Percentiles rank a stretch among this genome's conserved stretches.
phyloP scores from a whole-genome alignment of 2,329 filamentous ascomycete genomes.

The Ceratocystis variospora region DNA sequence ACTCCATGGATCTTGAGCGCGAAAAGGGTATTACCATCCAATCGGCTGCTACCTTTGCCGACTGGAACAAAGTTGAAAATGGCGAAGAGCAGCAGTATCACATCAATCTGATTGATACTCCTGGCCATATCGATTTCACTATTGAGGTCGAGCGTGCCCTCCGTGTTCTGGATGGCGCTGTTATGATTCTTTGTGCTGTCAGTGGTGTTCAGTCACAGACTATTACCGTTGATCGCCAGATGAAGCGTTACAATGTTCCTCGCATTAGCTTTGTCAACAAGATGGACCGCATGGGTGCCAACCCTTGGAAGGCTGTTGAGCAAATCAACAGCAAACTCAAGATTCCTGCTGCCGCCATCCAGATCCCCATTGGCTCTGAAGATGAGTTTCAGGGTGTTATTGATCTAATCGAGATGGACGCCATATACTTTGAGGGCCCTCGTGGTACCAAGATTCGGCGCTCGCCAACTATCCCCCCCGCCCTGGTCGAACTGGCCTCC shows the following conservation, averaged over 20 bases:
- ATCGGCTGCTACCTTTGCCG: conserved; percentile 92
- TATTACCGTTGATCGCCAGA: conserved; percentile 94
- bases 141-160: conserved; percentile 95
- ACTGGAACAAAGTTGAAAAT: conserved; percentile 81
- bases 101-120: conserved; percentile 96
- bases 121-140: conserved; percentile 97
- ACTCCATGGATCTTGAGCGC: conserved; percentile 96
- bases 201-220: conserved; percentile 96
- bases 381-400: conserved; percentile 87
- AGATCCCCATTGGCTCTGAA: conserved; percentile 86
- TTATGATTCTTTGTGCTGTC: conserved; percentile 97
- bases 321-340: conserved; percentile 96
- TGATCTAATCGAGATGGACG: conserved; percentile 81
- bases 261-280: conserved; percentile 97
- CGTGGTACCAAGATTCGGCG: conserved; percentile 65
- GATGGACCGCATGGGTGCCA: conserved; percentile 98
- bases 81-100: conserved; percentile 85
- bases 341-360: conserved; percentile 80
- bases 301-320: conserved; percentile 93
- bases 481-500: conserved; percentile 58
- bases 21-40: conserved; percentile 94
- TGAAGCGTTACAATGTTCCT: conserved; percentile 95
- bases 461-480: conserved; percentile 69
- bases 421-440: conserved; percentile 79
- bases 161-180: conserved; percentile 86